Conservation (phyloP, 179 eudicot species). For the Nepenthes alata region DNA sequence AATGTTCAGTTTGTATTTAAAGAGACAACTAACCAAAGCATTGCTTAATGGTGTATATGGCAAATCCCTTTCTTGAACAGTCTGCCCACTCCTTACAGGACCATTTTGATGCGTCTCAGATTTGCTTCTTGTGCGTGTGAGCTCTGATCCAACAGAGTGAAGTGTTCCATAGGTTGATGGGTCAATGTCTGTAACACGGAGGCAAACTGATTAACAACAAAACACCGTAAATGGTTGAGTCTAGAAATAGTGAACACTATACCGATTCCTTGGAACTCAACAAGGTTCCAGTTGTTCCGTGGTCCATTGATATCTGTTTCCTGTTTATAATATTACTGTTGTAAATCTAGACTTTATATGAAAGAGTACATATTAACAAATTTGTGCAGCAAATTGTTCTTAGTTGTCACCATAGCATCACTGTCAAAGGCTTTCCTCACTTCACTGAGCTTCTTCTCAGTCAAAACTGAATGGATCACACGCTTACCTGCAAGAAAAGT, state of each 20-base stretch:
- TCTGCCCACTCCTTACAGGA: constrained; percentile 36
- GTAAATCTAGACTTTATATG: not conserved
- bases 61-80: constrained; percentile 31
- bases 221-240: not conserved
- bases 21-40: constrained; percentile 40
- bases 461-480: constrained; percentile 66
- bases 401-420: constrained; percentile 42
- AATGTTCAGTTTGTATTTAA: not conserved
- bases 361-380: too few relatives aligned
- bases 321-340: constrained; percentile 22
- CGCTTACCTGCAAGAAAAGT: constrained; percentile 55
- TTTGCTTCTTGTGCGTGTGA: constrained; percentile 60
- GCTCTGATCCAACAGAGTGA: constrained; percentile 87
- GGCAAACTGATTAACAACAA: not conserved
- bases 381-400: not conserved
- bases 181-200: constrained; percentile 37
- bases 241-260: not conserved
- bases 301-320: constrained; percentile 36
- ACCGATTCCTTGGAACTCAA: constrained; percentile 35
- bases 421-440: constrained; percentile 41
- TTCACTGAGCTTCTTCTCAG: constrained; percentile 71
- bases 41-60: constrained; percentile 70
- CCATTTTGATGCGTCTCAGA: constrained; percentile 34
- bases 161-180: constrained; percentile 66
- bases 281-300: constrained; percentile 23